Conservation (phyloP, 148 eudicot species). For the Limonium bicolor region DNA sequence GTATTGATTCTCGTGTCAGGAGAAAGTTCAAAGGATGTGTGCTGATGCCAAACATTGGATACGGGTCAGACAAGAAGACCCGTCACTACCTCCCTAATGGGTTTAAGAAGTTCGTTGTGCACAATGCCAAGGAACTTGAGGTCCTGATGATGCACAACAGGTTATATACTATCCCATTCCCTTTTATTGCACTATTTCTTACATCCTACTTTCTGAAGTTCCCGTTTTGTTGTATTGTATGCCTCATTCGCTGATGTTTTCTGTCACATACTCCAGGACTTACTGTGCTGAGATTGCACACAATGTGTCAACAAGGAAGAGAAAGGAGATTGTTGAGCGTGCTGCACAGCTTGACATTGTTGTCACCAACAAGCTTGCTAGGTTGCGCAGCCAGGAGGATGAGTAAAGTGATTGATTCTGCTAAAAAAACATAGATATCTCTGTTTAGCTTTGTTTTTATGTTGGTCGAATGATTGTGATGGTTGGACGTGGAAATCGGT, state of each 20-base stretch:
- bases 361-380: conserved; percentile 41
- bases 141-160: conserved; percentile 55
- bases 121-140: conserved; percentile 32
- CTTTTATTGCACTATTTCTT: background rate
- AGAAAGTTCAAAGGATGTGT: conserved; percentile 45
- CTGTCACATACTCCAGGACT: conserved; percentile 7
- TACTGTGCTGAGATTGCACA: conserved; percentile 29
- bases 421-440: no score
- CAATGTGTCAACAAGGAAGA: conserved; percentile 23
- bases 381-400: conserved; percentile 45
- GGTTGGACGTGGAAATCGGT: no score
- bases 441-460: no score
- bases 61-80: conserved; percentile 50
- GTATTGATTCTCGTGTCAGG: conserved; percentile 43
- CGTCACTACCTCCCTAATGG: conserved; percentile 51
- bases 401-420: no score
- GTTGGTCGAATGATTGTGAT: no score
- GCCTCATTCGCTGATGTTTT: background rate
- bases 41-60: conserved; percentile 43
- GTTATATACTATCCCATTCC: background rate
- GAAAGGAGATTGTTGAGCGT: conserved; percentile 25
- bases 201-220: no score
- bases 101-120: conserved; percentile 47
- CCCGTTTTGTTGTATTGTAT: background rate
- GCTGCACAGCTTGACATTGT: conserved; percentile 42